Percentiles rank a stretch among this genome's conserved stretches.
Conservation (phyloP, 2,329 filamentous ascomycete species). For the Pseudocercospora crystallina region DNA sequence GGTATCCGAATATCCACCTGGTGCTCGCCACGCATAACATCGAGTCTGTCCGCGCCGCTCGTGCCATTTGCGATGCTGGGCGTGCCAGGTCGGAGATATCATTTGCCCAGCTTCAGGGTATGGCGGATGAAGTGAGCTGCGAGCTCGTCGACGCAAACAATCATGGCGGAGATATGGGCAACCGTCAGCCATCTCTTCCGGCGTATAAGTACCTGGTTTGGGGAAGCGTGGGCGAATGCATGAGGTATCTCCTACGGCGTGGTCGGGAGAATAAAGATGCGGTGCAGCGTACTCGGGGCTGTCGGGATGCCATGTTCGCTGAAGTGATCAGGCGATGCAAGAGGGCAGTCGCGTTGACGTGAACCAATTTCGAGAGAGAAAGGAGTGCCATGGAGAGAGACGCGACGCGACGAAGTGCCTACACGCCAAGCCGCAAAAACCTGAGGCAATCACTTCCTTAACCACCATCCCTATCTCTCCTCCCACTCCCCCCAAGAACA, state of each 20-base stretch:
- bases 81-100: conserved; percentile 18
- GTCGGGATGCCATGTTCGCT: too few species aligned
- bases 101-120: conserved; percentile 32
- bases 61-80: conserved; percentile 18
- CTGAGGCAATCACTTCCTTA: too few species aligned
- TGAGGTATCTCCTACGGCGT: conserved; percentile 31
- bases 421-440: too few species aligned
- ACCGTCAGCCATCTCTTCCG: conserved; percentile 23
- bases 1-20: conserved; percentile 26
- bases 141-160: conserved; percentile 1
- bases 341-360: too few species aligned
- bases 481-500: too few species aligned
- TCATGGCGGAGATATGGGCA: too few species aligned
- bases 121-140: conserved; percentile 31
- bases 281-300: conserved; percentile 21
- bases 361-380: too few species aligned
- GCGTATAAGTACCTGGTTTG: conserved; percentile 31
- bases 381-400: too few species aligned
- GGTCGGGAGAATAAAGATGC: conserved; percentile 28
- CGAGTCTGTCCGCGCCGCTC: conserved; percentile 22
- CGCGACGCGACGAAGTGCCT: too few species aligned
- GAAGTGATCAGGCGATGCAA: too few species aligned
- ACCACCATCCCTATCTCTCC: too few species aligned
- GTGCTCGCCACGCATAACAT: conserved; percentile 35
- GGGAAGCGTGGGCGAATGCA: conserved; percentile 32